Percentiles rank a stretch among this genome's conserved stretches.
Evolutionary conservation across 257 asterid genomes (phyloP).

Genomic region (Solanum arcanum): DNA sequence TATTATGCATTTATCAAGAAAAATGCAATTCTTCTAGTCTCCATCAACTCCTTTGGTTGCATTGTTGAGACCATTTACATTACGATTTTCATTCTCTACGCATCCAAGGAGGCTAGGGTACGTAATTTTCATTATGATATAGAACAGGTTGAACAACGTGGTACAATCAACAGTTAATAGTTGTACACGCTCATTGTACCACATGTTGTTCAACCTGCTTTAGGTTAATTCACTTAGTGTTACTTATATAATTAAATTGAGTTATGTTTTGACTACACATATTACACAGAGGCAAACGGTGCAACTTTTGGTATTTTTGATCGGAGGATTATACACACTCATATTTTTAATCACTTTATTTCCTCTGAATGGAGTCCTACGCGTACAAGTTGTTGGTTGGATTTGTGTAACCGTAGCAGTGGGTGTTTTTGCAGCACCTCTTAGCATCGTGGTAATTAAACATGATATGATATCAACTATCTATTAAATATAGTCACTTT

Average conservation of each 20-base stretch:
- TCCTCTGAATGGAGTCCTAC: background rate
- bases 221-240: background rate
- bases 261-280: background rate
- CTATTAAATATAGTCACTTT: background rate
- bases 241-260: background rate
- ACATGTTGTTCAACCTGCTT: background rate
- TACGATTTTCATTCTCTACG: constrained; percentile 30
- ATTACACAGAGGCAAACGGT: constrained; percentile 26
- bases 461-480: background rate
- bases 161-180: background rate
- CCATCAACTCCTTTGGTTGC: constrained; percentile 64
- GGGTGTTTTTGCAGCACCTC: constrained; percentile 32
- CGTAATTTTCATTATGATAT: no score
- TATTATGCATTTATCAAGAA: constrained; percentile 58
- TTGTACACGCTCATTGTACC: background rate
- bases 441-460: constrained; percentile 25
- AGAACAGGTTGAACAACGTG: background rate
- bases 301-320: constrained; percentile 2
- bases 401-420: constrained; percentile 24
- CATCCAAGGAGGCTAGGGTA: constrained; percentile 48
- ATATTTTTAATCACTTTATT: constrained; percentile 11
- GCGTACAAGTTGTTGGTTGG: constrained; percentile 33
- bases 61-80: constrained; percentile 51
- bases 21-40: constrained; percentile 34
- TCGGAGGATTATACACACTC: constrained; percentile 13